Evolutionary conservation across 306 rosid genomes (phyloP).

Genomic region (Prunus salicina): DNA sequence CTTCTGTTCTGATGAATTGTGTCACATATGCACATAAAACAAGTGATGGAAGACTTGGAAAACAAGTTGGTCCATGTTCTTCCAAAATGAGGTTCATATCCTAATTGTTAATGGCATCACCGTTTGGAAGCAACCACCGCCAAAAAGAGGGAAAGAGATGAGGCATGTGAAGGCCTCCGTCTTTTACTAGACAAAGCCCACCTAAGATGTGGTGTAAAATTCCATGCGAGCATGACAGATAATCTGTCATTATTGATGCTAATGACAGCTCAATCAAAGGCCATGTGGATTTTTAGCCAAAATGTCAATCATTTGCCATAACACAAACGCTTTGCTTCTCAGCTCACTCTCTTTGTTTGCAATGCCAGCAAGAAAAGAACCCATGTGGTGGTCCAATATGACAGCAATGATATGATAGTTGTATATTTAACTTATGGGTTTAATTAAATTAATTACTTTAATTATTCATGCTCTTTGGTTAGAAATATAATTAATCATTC

Average conservation of each 20-base stretch:
- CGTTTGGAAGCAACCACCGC: conserved; percentile 22
- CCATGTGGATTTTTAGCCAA: neutral
- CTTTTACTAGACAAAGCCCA: conserved; percentile 10
- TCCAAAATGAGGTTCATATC: neutral
- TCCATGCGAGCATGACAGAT: neutral
- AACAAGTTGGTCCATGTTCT: neutral
- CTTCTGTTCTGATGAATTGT: too few species aligned
- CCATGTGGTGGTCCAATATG: neutral
- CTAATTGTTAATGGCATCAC: neutral
- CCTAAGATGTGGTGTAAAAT: conserved; percentile 4
- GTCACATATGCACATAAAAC: too few species aligned
- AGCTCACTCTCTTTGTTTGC: too few species aligned
- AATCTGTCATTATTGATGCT: neutral
- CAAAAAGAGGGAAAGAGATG: neutral
- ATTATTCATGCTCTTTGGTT: neutral
- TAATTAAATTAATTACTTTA: neutral
- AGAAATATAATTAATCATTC: neutral
- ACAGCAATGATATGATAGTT: neutral
- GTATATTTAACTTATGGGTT: neutral
- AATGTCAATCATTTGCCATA: too few species aligned
- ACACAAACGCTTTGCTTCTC: neutral
- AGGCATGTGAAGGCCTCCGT: conserved; percentile 18
- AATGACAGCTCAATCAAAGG: neutral
- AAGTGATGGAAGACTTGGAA: neutral
- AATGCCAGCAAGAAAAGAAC: too few species aligned